Base-by-base conservation (phyloP, 2,329 filamentous ascomycete species). In the Coniochaeta pulveracea region DNA sequence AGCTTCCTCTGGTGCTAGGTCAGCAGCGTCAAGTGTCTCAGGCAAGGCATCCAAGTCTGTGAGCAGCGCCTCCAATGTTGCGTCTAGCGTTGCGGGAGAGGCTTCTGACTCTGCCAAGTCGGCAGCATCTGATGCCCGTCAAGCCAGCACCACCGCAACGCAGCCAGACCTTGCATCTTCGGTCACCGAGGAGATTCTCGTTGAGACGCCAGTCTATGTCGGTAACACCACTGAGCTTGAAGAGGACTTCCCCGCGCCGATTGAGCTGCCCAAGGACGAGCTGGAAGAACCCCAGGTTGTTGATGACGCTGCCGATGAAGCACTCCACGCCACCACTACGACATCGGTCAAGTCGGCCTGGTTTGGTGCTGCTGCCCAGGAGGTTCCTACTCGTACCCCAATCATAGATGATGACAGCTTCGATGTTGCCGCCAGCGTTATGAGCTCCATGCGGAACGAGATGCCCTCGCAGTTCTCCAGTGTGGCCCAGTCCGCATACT, bases 291-390 rank as follows among this genome's bases (percentile, higher is more conserved):
- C 10, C 19, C 34, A 30, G 25, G 16, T 30, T 6, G 29, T 37
- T 33, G 39, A 44, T 34, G 43, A 38, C 23, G 37, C 43, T 10
- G 38, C 37, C 12, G 42, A 46, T 17, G 40, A 42, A 15, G 26
- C 36, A 12, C 34, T 42, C 4, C 34, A 36, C 2, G 33, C 49
- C 2, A 37, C 44, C 4, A 48, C 54, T 1, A 52, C 55, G 1
- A 37, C 51, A 3, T 43, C 50, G 4, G 50, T 69, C 30, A 69
- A 67, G 43, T 55, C 63, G 4, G 64, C 56, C 6, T 53, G 68
- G 24, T 59, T 72, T 21, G 68, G 69, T 30, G 67, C 63, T 11
- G 63, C 61, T 1, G 68, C 68, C 3, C 63, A 70, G 38, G 57
- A 57, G 7, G 66, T 67, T 0, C 58, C 68, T 6, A 60, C 56